Percentiles rank a stretch among this genome's conserved stretches.
These are phyloP conservation scores for Podosphaera leucotricha DNA, from an alignment of 2,329 filamentous ascomycete species.

Conservation along the genomic window DNA sequence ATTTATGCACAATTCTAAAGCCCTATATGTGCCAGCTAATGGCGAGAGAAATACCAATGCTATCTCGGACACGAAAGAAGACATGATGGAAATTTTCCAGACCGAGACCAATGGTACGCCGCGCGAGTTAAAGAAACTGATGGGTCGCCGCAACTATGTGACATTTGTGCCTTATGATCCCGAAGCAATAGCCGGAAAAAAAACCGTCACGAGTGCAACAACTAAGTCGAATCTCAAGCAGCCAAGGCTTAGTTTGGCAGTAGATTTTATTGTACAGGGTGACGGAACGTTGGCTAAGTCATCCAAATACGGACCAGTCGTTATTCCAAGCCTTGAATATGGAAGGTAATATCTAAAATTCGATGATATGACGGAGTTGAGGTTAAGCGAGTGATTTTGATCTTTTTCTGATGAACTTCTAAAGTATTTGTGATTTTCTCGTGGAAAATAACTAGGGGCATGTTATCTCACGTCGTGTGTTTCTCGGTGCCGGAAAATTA, in stretches of 20 bases:
- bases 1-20: slow-evolving; percentile 84
- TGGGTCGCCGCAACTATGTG: slow-evolving; percentile 81
- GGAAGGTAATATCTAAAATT: slow-evolving; percentile 26
- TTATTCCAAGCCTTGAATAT: slow-evolving; percentile 68
- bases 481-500: too few relatives aligned
- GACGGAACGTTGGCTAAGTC: slow-evolving; percentile 60
- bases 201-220: slow-evolving; percentile 8
- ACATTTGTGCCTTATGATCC: slow-evolving; percentile 89
- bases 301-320: slow-evolving; percentile 91
- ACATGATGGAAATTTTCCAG: slow-evolving; percentile 99
- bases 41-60: slow-evolving; percentile 55
- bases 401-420: background rate
- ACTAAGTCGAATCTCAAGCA: background rate
- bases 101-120: slow-evolving; percentile 68
- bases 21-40: slow-evolving; percentile 75
- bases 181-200: slow-evolving; percentile 26
- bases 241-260: slow-evolving; percentile 55
- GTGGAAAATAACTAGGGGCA: too few relatives aligned
- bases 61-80: slow-evolving; percentile 83
- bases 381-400: background rate
- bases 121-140: slow-evolving; percentile 71
- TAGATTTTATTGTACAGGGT: slow-evolving; percentile 92
- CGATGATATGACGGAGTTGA: background rate
- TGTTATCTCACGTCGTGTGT: too few relatives aligned
- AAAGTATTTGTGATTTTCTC: too few relatives aligned